phyloP scores from a whole-genome alignment of 2,329 filamentous ascomycete genomes.

The Basipetospora chlamydospora region DNA sequence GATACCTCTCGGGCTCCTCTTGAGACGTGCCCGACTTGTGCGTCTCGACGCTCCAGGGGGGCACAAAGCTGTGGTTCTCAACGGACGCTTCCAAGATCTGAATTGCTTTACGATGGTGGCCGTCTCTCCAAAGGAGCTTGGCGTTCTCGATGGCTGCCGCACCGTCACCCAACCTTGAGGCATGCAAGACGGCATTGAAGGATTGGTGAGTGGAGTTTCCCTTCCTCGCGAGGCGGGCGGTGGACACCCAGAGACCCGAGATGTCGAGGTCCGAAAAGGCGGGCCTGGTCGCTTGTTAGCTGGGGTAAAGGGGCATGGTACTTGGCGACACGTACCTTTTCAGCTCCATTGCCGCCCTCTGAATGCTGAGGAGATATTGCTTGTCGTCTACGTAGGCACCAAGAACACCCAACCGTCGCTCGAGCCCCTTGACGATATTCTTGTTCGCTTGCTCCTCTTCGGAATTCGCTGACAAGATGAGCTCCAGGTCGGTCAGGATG shows the following conservation, averaged over 20 bases:
- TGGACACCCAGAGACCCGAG: conserved; percentile 73
- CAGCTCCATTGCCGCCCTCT: conserved; percentile 76
- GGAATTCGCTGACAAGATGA: conserved; percentile 42
- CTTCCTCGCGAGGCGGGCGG: conserved; percentile 75
- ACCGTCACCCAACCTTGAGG: conserved; percentile 68
- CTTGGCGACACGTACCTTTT: conserved; percentile 36
- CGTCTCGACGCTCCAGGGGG: not conserved
- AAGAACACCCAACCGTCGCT: conserved; percentile 71
- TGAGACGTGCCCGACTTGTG: conserved; percentile 13
- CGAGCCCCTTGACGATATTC: conserved; percentile 16
- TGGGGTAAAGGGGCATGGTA: not conserved
- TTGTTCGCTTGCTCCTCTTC: conserved; percentile 25
- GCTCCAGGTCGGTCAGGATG: conserved; percentile 73
- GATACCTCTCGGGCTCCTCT: conserved; percentile 38
- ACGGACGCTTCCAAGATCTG: conserved; percentile 82
- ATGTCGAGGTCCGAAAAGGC: conserved; percentile 59
- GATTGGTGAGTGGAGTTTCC: conserved; percentile 71
- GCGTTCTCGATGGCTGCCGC: conserved; percentile 91
- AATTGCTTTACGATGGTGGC: conserved; percentile 87
- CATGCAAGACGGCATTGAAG: conserved; percentile 86
- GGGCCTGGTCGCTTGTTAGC: conserved; percentile 20
- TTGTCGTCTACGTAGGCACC: conserved; percentile 87
- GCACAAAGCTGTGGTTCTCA: conserved; percentile 36
- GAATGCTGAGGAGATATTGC: conserved; percentile 77
- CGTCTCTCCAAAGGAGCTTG: conserved; percentile 81